Evolutionary conservation across 176 grass and related monocot genomes (phyloP), one percentile per base, ranked within the genome.

Genomic region (Cymbopogon citratus): DNA sequence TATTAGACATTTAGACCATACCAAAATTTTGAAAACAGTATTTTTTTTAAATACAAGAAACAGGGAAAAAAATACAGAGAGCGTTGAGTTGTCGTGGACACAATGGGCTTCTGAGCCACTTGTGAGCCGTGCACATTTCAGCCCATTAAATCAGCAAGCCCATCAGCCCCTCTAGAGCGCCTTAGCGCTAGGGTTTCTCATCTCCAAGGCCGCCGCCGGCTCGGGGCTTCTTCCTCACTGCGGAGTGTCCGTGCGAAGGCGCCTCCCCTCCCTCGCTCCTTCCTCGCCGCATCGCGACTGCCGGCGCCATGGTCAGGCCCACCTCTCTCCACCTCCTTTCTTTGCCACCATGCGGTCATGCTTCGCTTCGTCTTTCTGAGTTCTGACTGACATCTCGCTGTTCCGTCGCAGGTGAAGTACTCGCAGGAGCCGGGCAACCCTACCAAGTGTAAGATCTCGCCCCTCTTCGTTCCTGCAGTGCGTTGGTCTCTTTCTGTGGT

Each of bases 391-490:
- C 67, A 19, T 63, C 14, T 73, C n/a, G 43, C 57, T 72, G 73
- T 62, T 74, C 8, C 28, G 10, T 85, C 46, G 65, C 84, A 93
- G 84, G 92, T 91, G 83, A 94, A 94, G 84, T 94, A 94, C 87
- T 91, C 89, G 81, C 83, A 73, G 74, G 92, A 94, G 49, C 81
- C 89, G 69, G 18, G 66, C 15, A 94, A 94, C 81, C 84, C 87
- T 12, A 94, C 92, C 73, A 91, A 91, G 73, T 87, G 92, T 94
- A 89, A 89, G 89, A 84, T 84, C 40, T 84, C 59, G 1, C 11
- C 0, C 21, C 34, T 16, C 21, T 28, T 43, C 23, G 16, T 35
- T 43, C 4, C 41, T 27, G 14, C 38, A 24, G 21, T 24, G n/a
- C n/a, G 54, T 59, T 59, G 54, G 21, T 65, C 27, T 69, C 6